Percentiles rank a stretch among this genome's conserved stretches.
Conservation (phyloP, 495 filamentous ascomycete genomes). For the Lasiosphaeria miniovina region DNA sequence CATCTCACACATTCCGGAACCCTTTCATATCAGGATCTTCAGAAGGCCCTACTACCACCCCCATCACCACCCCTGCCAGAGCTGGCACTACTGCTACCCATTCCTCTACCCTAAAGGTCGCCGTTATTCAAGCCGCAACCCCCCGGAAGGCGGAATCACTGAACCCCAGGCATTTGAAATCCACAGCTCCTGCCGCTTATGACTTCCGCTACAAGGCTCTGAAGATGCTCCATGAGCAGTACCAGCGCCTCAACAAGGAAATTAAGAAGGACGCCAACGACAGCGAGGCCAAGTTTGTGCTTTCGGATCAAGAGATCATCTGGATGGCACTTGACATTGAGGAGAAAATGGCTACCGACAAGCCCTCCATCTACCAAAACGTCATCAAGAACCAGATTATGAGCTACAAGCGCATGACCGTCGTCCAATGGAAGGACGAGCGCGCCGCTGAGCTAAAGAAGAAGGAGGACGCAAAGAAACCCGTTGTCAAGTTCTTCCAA, state of each 20-base stretch:
- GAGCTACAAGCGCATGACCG: conserved; percentile 65
- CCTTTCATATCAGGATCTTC: too few species aligned
- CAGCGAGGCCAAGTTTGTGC: conserved; percentile 45
- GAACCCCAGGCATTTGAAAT: conserved; percentile 76
- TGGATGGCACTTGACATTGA: conserved; percentile 81
- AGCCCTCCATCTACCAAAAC: conserved; percentile 70
- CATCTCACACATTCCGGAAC: background rate
- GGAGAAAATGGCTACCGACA: conserved; percentile 66
- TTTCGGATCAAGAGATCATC: conserved; percentile 69
- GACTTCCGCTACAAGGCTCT: conserved; percentile 63
- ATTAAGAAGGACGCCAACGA: conserved; percentile 48
- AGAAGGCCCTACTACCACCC: background rate
- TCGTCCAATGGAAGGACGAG: conserved; percentile 62
- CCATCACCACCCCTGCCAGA: background rate
- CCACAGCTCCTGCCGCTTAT: conserved; percentile 65
- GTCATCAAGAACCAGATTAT: conserved; percentile 76
- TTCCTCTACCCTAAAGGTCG: background rate
- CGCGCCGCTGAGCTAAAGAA: conserved; percentile 28
- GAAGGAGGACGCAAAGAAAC: conserved; percentile 23
- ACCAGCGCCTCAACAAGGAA: conserved; percentile 68
- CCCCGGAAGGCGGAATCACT: conserved; percentile 52
- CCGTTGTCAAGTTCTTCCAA: conserved; percentile 21
- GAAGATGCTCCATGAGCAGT: conserved; percentile 69
- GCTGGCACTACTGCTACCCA: background rate
- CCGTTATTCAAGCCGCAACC: conserved; percentile 12